A percentile compares a stretch with the other conserved stretches of the same genome.
These are phyloP conservation scores for Exophiala alcalophila DNA, from an alignment of 2,329 filamentous ascomycete genomes.

Conservation along the genomic window DNA sequence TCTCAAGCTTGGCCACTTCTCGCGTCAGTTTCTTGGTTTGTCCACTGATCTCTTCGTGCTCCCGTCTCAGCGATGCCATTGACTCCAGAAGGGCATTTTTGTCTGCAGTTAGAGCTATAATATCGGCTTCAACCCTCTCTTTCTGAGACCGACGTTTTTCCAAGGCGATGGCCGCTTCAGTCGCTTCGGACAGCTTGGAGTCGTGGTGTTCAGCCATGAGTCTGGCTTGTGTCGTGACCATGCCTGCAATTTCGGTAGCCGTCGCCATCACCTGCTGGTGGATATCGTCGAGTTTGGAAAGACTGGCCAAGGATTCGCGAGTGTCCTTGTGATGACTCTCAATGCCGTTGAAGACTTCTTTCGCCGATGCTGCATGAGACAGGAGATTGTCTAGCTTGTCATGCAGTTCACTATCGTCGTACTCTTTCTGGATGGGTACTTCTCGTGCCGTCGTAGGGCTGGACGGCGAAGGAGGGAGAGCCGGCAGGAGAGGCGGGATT, in stretches of 20 bases:
- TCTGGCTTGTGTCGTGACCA: constrained; percentile 72
- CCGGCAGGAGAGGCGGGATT: constrained; percentile 58
- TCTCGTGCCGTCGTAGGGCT: constrained; percentile 31
- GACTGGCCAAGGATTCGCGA: constrained; percentile 67
- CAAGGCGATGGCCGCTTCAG: constrained; percentile 75
- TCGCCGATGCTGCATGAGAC: constrained; percentile 34
- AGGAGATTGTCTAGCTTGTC: constrained; percentile 55
- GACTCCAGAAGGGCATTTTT: constrained; percentile 61
- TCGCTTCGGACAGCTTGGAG: constrained; percentile 71
- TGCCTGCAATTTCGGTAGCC: constrained; percentile 77
- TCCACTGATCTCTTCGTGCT: constrained; percentile 65
- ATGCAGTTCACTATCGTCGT: constrained; percentile 61
- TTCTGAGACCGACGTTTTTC: constrained; percentile 70
- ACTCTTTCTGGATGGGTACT: constrained; percentile 43
- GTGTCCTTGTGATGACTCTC: constrained; percentile 64
- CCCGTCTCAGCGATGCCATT: constrained; percentile 47
- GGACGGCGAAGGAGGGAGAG: constrained; percentile 40
- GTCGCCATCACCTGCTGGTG: constrained; percentile 82
- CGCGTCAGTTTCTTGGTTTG: constrained; percentile 78
- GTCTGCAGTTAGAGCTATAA: constrained; percentile 54
- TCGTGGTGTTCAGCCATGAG: constrained; percentile 75
- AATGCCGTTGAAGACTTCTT: constrained; percentile 49
- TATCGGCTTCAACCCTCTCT: constrained; percentile 57
- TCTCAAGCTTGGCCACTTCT: constrained; percentile 88
- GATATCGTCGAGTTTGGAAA: constrained; percentile 82